Evolutionary conservation across 1,139 yeast species (phyloP).

Genomic region (Yamadazyma sp.): DNA sequence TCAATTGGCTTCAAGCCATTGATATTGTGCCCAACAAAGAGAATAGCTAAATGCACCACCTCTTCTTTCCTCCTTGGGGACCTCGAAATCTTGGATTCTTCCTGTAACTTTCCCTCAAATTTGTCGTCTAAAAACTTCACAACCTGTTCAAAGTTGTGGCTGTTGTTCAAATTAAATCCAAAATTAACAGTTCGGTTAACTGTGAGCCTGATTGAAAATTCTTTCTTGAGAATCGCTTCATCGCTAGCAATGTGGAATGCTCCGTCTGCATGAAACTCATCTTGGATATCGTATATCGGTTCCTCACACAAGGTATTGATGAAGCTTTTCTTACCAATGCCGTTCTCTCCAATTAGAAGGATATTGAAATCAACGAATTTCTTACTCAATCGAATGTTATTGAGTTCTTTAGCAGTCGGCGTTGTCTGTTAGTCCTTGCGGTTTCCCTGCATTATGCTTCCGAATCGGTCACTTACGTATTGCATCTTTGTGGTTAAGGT

Average conservation of each 20-base stretch:
- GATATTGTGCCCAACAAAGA: conserved; percentile 59
- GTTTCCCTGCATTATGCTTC: too few relatives aligned
- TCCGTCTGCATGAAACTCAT: conserved; percentile 1
- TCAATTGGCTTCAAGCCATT: conserved; percentile 43
- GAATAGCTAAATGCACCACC: conserved; percentile 59
- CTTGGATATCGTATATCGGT: conserved; percentile 11
- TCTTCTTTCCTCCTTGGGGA: conserved; percentile 54
- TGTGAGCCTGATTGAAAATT: conserved; percentile 25
- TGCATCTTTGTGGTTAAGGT: conserved; percentile 5
- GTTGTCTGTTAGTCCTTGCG: not conserved
- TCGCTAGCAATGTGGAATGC: conserved; percentile 7
- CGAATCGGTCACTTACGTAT: conserved; percentile 4
- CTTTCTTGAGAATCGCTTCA: conserved; percentile 9
- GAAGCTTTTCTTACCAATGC: conserved; percentile 34
- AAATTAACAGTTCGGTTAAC: conserved; percentile 27
- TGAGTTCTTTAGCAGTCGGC: conserved; percentile 6
- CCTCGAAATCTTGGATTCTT: conserved; percentile 61
- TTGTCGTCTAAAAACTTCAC: conserved; percentile 54
- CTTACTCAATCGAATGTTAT: conserved; percentile 20
- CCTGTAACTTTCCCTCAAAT: conserved; percentile 54
- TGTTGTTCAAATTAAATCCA: conserved; percentile 38
- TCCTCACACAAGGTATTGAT: conserved; percentile 31
- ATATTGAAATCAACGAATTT: conserved; percentile 23
- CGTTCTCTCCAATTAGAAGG: conserved; percentile 35
- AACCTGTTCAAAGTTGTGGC: conserved; percentile 24